A percentile compares a stretch with the other conserved stretches of the same genome.
These are phyloP conservation scores for Phaeosphaeriaceae sp. DNA, from an alignment of 2,329 filamentous ascomycete genomes.

Conservation along the genomic window DNA sequence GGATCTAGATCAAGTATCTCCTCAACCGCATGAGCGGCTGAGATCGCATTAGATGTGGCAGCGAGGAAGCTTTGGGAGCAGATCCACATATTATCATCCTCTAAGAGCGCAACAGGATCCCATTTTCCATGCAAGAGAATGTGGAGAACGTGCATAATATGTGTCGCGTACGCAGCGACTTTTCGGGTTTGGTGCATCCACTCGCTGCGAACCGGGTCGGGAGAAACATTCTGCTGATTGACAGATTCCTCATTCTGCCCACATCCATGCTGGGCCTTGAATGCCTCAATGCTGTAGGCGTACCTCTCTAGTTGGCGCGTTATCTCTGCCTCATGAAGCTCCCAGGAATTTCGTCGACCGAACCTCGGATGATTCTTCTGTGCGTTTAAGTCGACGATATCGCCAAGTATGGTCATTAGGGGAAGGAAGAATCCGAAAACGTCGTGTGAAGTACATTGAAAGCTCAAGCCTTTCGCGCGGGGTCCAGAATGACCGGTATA, in stretches of 20 bases:
- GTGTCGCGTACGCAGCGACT: conserved; percentile 85
- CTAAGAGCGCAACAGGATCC: conserved; percentile 88
- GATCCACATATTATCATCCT: conserved; percentile 93
- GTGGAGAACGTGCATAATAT: conserved; percentile 93
- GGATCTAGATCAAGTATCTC: conserved; percentile 90
- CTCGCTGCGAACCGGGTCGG: conserved; percentile 63
- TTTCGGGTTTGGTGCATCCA: conserved; percentile 84
- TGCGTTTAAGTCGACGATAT: conserved; percentile 89
- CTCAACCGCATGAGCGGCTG: conserved; percentile 83
- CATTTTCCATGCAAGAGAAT: conserved; percentile 89
- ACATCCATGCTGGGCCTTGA: conserved; percentile 59
- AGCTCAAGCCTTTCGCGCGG: conserved; percentile 68
- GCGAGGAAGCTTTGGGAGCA: conserved; percentile 86
- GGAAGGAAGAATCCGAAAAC: conserved; percentile 93
- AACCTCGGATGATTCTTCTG: conserved; percentile 88
- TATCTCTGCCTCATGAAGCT: conserved; percentile 79
- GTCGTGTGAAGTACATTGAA: conserved; percentile 83
- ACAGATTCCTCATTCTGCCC: conserved; percentile 41
- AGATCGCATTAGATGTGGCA: conserved; percentile 86
- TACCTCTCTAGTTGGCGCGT: conserved; percentile 80
- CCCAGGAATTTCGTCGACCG: conserved; percentile 75
- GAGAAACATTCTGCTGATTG: conserved; percentile 40
- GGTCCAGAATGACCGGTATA: conserved; percentile 54
- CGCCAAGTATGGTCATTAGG: conserved; percentile 90
- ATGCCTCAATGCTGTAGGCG: conserved; percentile 75